phyloP scores from a whole-genome alignment of 78 protist species.

The Dictyostelium citrinum region DNA sequence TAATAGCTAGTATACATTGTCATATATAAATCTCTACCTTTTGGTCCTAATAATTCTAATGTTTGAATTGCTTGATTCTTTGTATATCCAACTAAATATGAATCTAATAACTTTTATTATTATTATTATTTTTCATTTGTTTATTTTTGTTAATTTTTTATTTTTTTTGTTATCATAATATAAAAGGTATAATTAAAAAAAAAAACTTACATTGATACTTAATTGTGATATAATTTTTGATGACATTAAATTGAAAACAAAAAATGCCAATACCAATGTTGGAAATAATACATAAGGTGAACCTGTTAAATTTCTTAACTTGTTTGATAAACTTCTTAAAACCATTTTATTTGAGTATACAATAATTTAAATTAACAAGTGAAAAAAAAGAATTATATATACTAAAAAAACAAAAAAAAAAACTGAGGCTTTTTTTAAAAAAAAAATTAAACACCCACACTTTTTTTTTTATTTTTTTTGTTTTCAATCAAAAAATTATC shows the following conservation, averaged over 20 bases:
- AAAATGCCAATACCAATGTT: not conserved
- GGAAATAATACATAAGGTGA: not conserved
- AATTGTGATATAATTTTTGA: not conserved
- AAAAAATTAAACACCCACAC: too few relatives aligned
- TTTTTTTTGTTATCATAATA: not conserved
- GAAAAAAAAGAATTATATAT: too few relatives aligned
- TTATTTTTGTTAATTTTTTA: not conserved
- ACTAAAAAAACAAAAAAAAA: too few relatives aligned
- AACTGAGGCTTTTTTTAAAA: too few relatives aligned
- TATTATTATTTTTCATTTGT: not conserved
- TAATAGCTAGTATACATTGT: conserved; percentile 15
- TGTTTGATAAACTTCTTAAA: not conserved
- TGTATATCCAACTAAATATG: not conserved
- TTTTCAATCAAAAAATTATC: too few relatives aligned
- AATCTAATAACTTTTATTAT: conserved; percentile 1
- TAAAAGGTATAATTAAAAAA: too few relatives aligned
- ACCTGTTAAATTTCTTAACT: not conserved
- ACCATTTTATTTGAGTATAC: not conserved
- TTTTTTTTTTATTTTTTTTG: too few relatives aligned
- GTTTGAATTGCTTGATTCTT: not conserved
- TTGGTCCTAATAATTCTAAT: not conserved
- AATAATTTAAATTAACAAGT: too few relatives aligned
- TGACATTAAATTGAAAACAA: not conserved
- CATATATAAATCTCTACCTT: not conserved
- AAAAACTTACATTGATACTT: not conserved